Conservation (phyloP, 805 yeast species). For the Kluyveromyces dobzhanskii region DNA sequence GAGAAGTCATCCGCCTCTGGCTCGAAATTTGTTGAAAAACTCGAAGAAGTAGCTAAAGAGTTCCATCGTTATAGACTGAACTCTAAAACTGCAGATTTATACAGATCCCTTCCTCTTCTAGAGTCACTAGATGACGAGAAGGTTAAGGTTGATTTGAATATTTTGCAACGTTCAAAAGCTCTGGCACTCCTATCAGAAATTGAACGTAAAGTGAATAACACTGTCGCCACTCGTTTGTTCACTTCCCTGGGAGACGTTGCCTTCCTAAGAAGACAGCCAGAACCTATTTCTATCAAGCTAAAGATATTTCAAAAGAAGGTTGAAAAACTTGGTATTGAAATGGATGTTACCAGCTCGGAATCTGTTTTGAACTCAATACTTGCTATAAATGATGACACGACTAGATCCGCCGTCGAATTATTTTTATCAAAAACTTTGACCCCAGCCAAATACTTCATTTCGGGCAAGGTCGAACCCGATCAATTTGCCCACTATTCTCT, state of each 20-base stretch:
- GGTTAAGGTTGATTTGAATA: constrained; percentile 61
- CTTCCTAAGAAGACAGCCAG: constrained; percentile 76
- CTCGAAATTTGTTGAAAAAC: constrained; percentile 9
- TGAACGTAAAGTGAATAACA: constrained; percentile 69
- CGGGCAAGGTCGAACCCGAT: constrained; percentile 79
- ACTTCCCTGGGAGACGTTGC: constrained; percentile 74
- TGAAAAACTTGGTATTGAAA: constrained; percentile 50
- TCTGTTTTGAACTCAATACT: constrained; percentile 66
- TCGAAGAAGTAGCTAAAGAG: constrained; percentile 19
- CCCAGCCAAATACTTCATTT: constrained; percentile 79
- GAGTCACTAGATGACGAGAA: constrained; percentile 83
- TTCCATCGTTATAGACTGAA: constrained; percentile 21
- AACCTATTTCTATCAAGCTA: constrained; percentile 74
- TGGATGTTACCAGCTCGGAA: constrained; percentile 70
- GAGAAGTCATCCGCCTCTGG: constrained; percentile 5
- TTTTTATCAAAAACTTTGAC: constrained; percentile 73
- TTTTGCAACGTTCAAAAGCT: constrained; percentile 54
- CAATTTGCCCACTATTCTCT: constrained; percentile 71
- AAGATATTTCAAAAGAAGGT: constrained; percentile 72
- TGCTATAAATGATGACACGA: constrained; percentile 48
- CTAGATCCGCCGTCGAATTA: constrained; percentile 69
- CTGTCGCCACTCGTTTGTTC: constrained; percentile 74
- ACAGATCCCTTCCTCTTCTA: constrained; percentile 49
- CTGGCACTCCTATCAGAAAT: constrained; percentile 63
- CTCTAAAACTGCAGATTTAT: constrained; percentile 10